Evolutionary conservation across 2,329 filamentous ascomycete species (phyloP).

Genomic region (Penicillium sclerotigenum): DNA sequence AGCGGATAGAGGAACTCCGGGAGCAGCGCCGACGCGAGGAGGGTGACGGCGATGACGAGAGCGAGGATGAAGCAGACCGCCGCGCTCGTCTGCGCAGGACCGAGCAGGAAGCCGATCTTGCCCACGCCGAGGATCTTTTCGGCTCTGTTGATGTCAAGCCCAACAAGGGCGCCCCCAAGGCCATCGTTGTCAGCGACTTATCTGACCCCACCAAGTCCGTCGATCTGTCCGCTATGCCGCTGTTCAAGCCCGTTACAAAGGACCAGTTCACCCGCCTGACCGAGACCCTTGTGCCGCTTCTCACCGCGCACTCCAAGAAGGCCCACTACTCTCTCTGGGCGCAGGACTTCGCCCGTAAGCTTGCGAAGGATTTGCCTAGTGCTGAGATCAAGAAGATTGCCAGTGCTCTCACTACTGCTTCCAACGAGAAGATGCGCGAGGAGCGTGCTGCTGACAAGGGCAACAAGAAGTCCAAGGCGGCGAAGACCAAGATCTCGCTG

Average conservation of each 20-base stretch:
- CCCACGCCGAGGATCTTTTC: constrained; percentile 88
- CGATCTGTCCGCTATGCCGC: constrained; percentile 72
- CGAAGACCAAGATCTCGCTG: constrained; percentile 88
- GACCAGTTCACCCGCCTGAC: constrained; percentile 78
- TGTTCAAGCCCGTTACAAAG: constrained; percentile 90
- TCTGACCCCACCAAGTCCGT: constrained; percentile 74
- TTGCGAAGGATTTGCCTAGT: constrained; percentile 81
- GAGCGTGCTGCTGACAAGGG: constrained; percentile 93
- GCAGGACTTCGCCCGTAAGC: constrained; percentile 83
- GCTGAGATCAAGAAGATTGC: constrained; percentile 96
- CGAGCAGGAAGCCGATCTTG: constrained; percentile 84
- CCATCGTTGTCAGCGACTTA: constrained; percentile 62
- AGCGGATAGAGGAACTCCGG: constrained; percentile 79
- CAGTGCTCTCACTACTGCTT: constrained; percentile 78
- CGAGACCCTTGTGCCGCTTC: constrained; percentile 72
- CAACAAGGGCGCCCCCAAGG: constrained; percentile 61
- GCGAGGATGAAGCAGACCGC: constrained; percentile 67
- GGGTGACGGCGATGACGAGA: constrained; percentile 56
- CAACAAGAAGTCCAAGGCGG: constrained; percentile 94
- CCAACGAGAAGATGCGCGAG: constrained; percentile 98
- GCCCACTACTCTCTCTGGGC: constrained; percentile 86
- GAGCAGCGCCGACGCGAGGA: constrained; percentile 61
- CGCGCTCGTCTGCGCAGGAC: constrained; percentile 71
- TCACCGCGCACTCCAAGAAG: constrained; percentile 75
- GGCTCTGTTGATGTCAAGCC: constrained; percentile 69